phyloP scores from a whole-genome alignment of 169 alveolate species.

The Plasmodium malariae region DNA sequence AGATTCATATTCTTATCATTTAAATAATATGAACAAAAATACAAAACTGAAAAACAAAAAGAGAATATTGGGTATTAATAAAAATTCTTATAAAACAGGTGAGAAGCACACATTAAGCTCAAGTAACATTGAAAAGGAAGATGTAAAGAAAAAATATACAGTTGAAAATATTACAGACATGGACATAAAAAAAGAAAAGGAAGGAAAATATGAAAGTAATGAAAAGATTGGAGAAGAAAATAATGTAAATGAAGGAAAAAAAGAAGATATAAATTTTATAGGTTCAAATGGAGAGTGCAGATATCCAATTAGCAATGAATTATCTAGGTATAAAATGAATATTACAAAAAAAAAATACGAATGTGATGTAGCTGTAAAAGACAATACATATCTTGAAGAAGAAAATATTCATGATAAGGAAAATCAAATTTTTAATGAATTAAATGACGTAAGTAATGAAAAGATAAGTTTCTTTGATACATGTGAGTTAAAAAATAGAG shows the following conservation, averaged over 20 bases:
- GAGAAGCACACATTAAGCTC: not conserved
- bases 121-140: constrained; percentile 3
- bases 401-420: not conserved
- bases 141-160: not conserved
- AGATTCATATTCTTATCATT: constrained; percentile 53
- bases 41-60: constrained; percentile 22
- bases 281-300: constrained; percentile 5
- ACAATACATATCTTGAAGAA: not conserved
- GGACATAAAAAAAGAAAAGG: constrained; percentile 2
- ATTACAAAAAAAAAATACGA: not conserved
- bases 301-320: constrained; percentile 15
- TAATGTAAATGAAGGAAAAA: not conserved
- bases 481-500: not conserved
- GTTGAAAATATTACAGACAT: no score
- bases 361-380: not conserved
- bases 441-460: not conserved
- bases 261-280: not conserved
- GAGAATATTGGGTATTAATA: constrained; percentile 6
- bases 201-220: not conserved
- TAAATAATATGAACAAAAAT: constrained; percentile 33
- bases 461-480: not conserved
- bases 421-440: not conserved
- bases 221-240: constrained; percentile 2
- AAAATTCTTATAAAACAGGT: not conserved
- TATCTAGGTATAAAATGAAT: not conserved